A percentile compares a stretch with the other conserved stretches of the same genome.
These are phyloP conservation scores for Trichoderma sp. DNA, from an alignment of 2,329 filamentous ascomycete species.

Conservation along the genomic window DNA sequence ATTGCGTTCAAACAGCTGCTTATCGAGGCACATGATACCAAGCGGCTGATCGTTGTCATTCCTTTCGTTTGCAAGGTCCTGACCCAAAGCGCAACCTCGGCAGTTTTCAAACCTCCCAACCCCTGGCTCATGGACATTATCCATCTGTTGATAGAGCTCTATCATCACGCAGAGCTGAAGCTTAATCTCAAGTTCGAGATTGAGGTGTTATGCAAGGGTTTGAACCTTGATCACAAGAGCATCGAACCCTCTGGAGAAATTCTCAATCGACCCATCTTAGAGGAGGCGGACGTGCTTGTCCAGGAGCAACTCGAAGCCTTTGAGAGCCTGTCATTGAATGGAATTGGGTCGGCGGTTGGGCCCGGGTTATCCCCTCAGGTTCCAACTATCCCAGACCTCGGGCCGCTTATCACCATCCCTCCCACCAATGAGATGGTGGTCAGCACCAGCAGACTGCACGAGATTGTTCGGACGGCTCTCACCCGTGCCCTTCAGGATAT, in stretches of 20 bases:
- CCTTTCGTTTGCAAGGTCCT: constrained; percentile 98
- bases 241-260: constrained; percentile 88
- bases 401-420: constrained; percentile 74
- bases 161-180: constrained; percentile 89
- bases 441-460: constrained; percentile 62
- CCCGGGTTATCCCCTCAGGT: constrained; percentile 75
- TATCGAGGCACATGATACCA: constrained; percentile 88
- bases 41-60: constrained; percentile 86
- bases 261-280: constrained; percentile 66
- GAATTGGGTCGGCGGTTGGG: constrained; percentile 64
- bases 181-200: constrained; percentile 98
- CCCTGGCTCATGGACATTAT: constrained; percentile 98
- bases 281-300: constrained; percentile 59
- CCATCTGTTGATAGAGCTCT: constrained; percentile 84
- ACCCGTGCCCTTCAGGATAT: constrained; percentile 92
- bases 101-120: constrained; percentile 90
- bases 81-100: constrained; percentile 77
- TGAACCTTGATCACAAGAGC: constrained; percentile 87
- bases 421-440: constrained; percentile 78
- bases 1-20: constrained; percentile 96
- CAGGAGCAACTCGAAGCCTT: constrained; percentile 75
- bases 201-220: constrained; percentile 90
- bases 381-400: constrained; percentile 79
- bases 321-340: constrained; percentile 76
- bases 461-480: constrained; percentile 82